A percentile compares a stretch with the other conserved stretches of the same genome.
phyloP scores from a whole-genome alignment of 2,329 filamentous ascomycete genomes.

The Stachybotrys chartarum region DNA sequence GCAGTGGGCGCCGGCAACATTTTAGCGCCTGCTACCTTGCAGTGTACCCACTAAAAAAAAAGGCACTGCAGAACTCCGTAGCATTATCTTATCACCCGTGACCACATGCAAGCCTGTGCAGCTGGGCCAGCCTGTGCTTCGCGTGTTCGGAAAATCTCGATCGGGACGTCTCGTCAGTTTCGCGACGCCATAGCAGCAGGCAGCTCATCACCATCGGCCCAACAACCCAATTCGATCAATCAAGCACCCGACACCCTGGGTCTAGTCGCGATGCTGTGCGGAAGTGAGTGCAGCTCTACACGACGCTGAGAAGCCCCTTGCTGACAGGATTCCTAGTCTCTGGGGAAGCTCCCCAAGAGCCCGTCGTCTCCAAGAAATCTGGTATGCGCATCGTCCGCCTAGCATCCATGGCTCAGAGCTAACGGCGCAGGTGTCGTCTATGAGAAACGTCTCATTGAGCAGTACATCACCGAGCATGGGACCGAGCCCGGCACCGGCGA shows the following conservation, averaged over 20 bases:
- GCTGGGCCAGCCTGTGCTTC: not conserved
- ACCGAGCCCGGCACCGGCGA: conserved; percentile 89
- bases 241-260: no score
- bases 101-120: not conserved
- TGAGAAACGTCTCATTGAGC: conserved; percentile 90
- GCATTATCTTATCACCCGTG: not conserved
- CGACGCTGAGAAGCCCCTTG: conserved; percentile 3
- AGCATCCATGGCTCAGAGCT: no score
- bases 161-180: conserved; percentile 5
- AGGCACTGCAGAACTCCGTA: not conserved
- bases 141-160: conserved; percentile 12
- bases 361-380: conserved; percentile 91
- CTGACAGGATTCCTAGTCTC: conserved; percentile 57
- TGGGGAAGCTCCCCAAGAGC: conserved; percentile 90
- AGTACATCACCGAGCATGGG: conserved; percentile 87
- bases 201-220: not conserved
- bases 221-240: not conserved
- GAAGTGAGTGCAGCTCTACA: conserved; percentile 27
- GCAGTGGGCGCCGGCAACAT: not conserved
- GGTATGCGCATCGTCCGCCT: conserved; percentile 45
- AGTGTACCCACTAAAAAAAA: not conserved
- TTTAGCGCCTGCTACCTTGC: not conserved
- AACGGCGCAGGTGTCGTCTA: conserved; percentile 66
- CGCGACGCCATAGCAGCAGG: not conserved
- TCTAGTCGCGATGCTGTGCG: conserved; percentile 36